Evolutionary conservation across 371 early-diverging fungal genomes (phyloP), one percentile per base, ranked within the genome.

Genomic region (Zopfochytrium polystomum): DNA sequence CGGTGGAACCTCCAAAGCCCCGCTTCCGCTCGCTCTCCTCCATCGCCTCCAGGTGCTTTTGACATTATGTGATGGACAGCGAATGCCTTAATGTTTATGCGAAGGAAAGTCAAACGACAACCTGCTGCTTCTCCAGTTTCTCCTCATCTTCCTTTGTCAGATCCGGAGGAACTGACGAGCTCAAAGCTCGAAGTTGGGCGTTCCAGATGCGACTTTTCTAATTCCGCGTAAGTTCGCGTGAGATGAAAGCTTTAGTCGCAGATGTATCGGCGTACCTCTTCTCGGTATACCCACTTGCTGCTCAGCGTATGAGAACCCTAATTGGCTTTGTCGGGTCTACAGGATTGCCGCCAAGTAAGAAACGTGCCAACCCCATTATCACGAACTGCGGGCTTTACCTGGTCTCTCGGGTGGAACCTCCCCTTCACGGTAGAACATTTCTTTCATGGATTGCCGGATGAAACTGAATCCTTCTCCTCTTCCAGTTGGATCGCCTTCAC

Each of bases 381-480:
- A n/a, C 11, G 13, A 42, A 42, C 42, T 42, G 11, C 42, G n/a
- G n/a, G n/a, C 42, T n/a, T 42, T n/a, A 42, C 42, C 42, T 42
- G 42, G 42, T 23, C 58, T 85, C 57, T 90, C 89, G 68, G 90
- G 88, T 34, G 89, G 84, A 45, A 86, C 86, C 71, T 92, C 93
- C 31, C 92, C 92, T 13, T 91, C 88, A 30, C 91, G 83, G 71
- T 94, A 80, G 63, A 95, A 95, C 58, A 95, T 93, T 63, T 95
- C 96, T 76, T 99, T 98, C 92, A 95, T 92, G 5, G 90, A 91
- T 25, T 93, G 90, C 55, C 95, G 87, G 62, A 99, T 90, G 74
- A 97, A 99, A 77, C 96, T 96, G 72, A 98, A 98, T 15, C 96
- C 99, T 75, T 98, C 98, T 30, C 97, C 99, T 27, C 90, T 80